Evolutionary conservation across 805 yeast species (phyloP).

Genomic region (Metschnikowia reukaufii): DNA sequence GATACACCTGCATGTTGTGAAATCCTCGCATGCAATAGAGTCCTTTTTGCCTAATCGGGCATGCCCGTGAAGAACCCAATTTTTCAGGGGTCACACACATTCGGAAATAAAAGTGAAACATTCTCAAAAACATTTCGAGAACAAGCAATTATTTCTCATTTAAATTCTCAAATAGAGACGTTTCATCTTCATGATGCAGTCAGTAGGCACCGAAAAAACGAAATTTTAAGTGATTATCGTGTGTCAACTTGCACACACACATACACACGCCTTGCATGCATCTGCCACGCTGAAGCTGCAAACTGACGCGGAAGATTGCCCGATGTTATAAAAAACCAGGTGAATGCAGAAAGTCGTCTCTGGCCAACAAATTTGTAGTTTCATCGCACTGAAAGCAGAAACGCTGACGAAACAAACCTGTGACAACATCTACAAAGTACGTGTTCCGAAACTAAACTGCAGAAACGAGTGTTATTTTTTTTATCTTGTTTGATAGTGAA

Average conservation of each 20-base stretch:
- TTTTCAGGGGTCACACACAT: neutral
- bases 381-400: neutral
- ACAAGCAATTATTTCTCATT: too few species aligned
- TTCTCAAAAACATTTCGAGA: too few species aligned
- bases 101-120: too few species aligned
- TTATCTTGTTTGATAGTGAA: neutral
- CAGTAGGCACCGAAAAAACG: too few species aligned
- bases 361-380: neutral
- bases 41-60: constrained; percentile 8
- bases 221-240: neutral
- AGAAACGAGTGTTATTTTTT: neutral
- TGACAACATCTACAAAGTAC: neutral
- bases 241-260: constrained; percentile 8
- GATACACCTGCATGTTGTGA: constrained; percentile 5
- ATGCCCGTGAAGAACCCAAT: neutral
- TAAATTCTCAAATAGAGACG: neutral
- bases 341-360: neutral
- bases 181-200: neutral
- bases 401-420: neutral
- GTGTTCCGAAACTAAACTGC: neutral
- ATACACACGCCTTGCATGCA: constrained; percentile 8
- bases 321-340: constrained; percentile 4
- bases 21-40: constrained; percentile 5
- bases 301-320: constrained; percentile 7
- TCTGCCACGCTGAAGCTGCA: constrained; percentile 6